A percentile compares a stretch with the other conserved stretches of the same genome.
phyloP scores from a whole-genome alignment of 1,139 yeast genomes.

The Nakaseomyces kungkrabaensis region DNA sequence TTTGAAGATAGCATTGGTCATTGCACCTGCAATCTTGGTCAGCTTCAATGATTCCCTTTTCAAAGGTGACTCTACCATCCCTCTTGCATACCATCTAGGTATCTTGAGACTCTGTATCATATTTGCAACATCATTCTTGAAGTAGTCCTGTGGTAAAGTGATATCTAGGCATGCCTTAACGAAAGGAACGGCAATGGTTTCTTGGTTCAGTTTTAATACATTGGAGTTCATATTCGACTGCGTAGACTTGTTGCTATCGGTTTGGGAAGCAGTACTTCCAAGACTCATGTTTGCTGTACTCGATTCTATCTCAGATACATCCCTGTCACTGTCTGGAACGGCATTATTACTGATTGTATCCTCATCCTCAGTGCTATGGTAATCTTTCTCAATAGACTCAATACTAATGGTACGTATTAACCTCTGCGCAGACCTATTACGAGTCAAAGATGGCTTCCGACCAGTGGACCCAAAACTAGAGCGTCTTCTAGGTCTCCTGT shows the following conservation, averaged over 20 bases:
- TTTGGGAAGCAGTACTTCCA: not conserved
- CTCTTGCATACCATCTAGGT: conserved; percentile 58
- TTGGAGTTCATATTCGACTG: not conserved
- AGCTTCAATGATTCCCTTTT: conserved; percentile 31
- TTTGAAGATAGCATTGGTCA: conserved; percentile 82
- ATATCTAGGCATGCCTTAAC: conserved; percentile 44
- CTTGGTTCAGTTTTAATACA: conserved; percentile 6
- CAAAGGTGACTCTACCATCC: conserved; percentile 19
- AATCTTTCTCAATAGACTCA: conserved; percentile 9
- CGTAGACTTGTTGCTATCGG: not conserved
- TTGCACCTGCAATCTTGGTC: conserved; percentile 75
- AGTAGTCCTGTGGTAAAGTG: conserved; percentile 69
- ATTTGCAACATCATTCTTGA: conserved; percentile 69
- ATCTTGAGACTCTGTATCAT: conserved; percentile 55
- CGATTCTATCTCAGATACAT: conserved; percentile 5
- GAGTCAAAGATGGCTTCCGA: conserved; percentile 21
- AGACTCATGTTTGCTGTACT: conserved; percentile 2
- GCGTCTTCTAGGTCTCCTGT: conserved; percentile 4
- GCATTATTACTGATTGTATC: conserved; percentile 1
- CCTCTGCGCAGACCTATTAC: conserved; percentile 23
- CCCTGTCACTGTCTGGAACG: not conserved
- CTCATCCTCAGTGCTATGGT: not conserved
- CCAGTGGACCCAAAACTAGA: conserved; percentile 19
- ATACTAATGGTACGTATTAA: conserved; percentile 25
- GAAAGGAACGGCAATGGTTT: conserved; percentile 28